These are phyloP conservation scores for Scutellospora calospora DNA, from an alignment of 371 early-diverging fungal species.

Conservation along the genomic window DNA sequence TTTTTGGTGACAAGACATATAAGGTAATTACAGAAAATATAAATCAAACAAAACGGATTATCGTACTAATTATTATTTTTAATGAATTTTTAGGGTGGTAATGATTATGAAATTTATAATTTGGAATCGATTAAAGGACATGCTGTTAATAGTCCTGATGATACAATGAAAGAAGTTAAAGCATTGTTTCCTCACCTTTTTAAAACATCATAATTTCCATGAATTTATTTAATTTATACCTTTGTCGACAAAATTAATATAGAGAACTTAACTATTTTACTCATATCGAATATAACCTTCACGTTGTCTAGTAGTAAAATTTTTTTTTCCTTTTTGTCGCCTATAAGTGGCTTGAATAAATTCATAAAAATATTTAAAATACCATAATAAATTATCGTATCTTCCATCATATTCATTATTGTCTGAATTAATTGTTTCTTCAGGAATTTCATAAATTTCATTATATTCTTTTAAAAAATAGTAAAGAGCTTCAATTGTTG, in stretches of 20 bases:
- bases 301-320: slow-evolving; percentile 30
- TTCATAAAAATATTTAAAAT: slow-evolving; percentile 87
- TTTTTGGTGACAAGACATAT: slow-evolving; percentile 99
- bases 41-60: too few species aligned
- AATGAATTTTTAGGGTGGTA: slow-evolving; percentile 85
- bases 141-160: slow-evolving; percentile 88
- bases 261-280: background rate
- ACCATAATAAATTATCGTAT: slow-evolving; percentile 89
- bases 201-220: too few species aligned
- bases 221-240: too few species aligned
- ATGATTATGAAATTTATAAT: slow-evolving; percentile 98
- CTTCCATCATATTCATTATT: slow-evolving; percentile 59
- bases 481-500: slow-evolving; percentile 96
- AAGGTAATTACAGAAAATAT: too few species aligned
- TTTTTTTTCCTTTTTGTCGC: background rate
- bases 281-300: slow-evolving; percentile 30
- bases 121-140: slow-evolving; percentile 91
- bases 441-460: slow-evolving; percentile 44
- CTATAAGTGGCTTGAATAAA: slow-evolving; percentile 82
- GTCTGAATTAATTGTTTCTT: background rate
- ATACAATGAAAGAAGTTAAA: slow-evolving; percentile 89
- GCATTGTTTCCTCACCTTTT: slow-evolving; percentile 81
- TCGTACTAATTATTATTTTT: background rate
- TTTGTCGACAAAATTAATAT: too few species aligned
- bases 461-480: slow-evolving; percentile 84